Percentiles rank a stretch among this genome's conserved stretches.
Evolutionary conservation across 1,139 yeast genomes (phyloP).

Genomic region (Lodderomyces elongisporus): DNA sequence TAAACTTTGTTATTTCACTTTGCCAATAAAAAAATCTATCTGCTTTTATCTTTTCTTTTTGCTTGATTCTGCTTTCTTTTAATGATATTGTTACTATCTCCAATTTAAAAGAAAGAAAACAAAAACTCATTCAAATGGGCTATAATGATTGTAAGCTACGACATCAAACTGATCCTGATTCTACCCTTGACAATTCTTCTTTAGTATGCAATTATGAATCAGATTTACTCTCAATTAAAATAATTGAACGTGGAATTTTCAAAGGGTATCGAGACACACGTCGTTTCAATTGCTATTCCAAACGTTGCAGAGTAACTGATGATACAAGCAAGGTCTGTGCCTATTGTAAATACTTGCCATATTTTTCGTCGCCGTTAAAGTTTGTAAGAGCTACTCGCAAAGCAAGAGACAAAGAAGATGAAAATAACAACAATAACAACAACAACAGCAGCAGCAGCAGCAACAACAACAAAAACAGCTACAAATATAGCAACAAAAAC

Average conservation of each 20-base stretch:
- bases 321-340: slow-evolving; percentile 14
- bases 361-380: slow-evolving; percentile 23
- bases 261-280: slow-evolving; percentile 13
- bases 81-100: too few species aligned
- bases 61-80: too few species aligned
- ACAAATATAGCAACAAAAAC: slow-evolving; percentile 3
- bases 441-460: neutral
- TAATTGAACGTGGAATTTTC: slow-evolving; percentile 11
- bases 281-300: slow-evolving; percentile 11
- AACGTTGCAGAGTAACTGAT: slow-evolving; percentile 9
- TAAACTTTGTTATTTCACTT: too few species aligned
- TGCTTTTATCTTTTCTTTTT: too few species aligned
- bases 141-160: too few species aligned
- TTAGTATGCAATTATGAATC: neutral
- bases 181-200: too few species aligned
- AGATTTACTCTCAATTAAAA: slow-evolving; percentile 9
- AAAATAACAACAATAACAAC: neutral
- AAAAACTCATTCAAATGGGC: too few species aligned
- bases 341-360: slow-evolving; percentile 21
- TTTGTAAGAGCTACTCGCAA: too few species aligned
- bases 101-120: too few species aligned
- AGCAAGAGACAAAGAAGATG: neutral
- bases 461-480: neutral
- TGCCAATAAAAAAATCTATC: too few species aligned
- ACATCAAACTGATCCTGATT: too few species aligned